Base-by-base conservation (phyloP, 768 basidiomycete species). In the Rhodosporidiobolus odoratus region DNA sequence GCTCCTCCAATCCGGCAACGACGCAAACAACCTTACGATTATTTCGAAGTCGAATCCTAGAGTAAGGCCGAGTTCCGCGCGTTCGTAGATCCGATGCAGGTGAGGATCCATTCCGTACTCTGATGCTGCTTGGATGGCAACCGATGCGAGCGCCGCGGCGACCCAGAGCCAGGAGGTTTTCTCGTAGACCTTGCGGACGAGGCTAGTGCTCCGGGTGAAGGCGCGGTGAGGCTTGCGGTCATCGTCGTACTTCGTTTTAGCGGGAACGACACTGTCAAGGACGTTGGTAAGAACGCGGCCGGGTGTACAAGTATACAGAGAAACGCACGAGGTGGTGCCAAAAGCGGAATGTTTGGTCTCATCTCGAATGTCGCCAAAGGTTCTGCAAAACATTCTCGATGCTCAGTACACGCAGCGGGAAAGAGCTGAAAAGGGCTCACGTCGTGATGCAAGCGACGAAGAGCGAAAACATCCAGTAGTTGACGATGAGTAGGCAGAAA, bases 361-460 rank as follows among this genome's bases (percentile, higher is more conserved):
- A 7, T 86, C 84, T 43, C 91, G 83, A 69, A 96, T 96, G 23
- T 89, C 90, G 25, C 86, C 86, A 78, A 98, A 98, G 0, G 91
- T 90, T 76, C 53, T 63, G 59, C 9, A 25, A 7, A 12, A 10
- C 8, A 40, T n/a, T n/a, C n/a, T n/a, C n/a, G n/a, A 17, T 92
- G 89, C 37, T 92, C 91, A 72, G 95, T 94, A n/a, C 96, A 92
- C 25, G 94, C 93, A 65, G 96, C 91, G 78, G 94, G 89, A 78
- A 40, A 48, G 62, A 32, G 37, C 25, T 34, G n/a, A 25, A 21
- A 40, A 12, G 59, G 15, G 30, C 40, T 35, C 6, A 53, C 57
- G n/a, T 27, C 21, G 58, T 54, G 52, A 60, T 67, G 41, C 43
- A 40, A 4, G 34, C 62, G 30, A 53, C 34, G 41, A 63, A 37